Conservation (phyloP, 164 flowering plant species). For the Chloranthus sessilifolius region DNA sequence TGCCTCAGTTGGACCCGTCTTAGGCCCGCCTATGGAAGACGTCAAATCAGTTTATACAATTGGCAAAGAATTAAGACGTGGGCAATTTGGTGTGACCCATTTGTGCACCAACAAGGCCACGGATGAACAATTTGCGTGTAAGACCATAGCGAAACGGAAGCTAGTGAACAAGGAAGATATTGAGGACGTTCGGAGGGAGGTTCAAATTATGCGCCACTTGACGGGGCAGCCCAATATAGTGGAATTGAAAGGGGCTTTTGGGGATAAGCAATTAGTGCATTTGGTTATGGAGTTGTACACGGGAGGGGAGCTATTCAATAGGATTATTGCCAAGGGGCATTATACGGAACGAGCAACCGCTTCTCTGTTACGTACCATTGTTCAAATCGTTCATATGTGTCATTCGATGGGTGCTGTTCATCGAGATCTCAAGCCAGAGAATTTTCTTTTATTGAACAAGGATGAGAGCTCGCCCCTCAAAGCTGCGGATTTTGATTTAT, state of each 20-base stretch:
- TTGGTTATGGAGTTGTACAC: constrained; percentile 84
- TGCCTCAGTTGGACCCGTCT: constrained; percentile 34
- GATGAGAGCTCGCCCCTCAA: no score
- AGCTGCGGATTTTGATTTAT: constrained; percentile 75
- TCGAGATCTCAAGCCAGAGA: constrained; percentile 75
- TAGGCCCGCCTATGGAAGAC: constrained; percentile 84
- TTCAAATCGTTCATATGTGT: constrained; percentile 64
- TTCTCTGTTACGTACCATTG: constrained; percentile 50
- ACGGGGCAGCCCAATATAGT: constrained; percentile 73
- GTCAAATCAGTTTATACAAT: constrained; percentile 39
- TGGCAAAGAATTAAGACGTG: constrained; percentile 79
- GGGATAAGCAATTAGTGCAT: constrained; percentile 67
- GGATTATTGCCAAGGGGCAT: constrained; percentile 67
- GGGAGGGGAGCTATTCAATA: constrained; percentile 74
- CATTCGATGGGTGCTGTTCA: constrained; percentile 75
- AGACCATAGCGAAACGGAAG: constrained; percentile 72
- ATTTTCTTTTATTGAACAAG: constrained; percentile 54
- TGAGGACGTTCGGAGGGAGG: constrained; percentile 72
- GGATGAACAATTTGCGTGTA: constrained; percentile 73
- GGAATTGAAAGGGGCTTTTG: constrained; percentile 70
- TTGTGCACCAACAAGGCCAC: constrained; percentile 55
- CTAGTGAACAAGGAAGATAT: constrained; percentile 56
- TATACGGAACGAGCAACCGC: constrained; percentile 67
- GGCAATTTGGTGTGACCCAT: constrained; percentile 78
- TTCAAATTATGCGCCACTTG: constrained; percentile 74